Percentiles rank a stretch among this genome's conserved stretches.
phyloP scores from a whole-genome alignment of 352 stramenopile genomes.

The Globisporangium heterothallicum region DNA sequence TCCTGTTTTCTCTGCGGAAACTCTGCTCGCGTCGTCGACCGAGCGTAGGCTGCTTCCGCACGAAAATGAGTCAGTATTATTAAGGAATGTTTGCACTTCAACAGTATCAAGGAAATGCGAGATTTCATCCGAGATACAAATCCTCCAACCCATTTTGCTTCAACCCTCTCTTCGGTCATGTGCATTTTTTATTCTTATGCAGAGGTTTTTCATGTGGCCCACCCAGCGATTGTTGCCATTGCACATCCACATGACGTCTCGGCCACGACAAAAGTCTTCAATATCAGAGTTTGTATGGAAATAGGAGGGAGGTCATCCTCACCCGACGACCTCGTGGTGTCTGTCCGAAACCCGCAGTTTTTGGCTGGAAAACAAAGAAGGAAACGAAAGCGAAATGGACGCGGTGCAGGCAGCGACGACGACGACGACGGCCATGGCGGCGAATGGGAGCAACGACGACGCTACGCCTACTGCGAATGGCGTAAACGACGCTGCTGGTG shows the following conservation, averaged over 20 bases:
- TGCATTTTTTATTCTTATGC: no score
- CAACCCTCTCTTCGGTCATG: no score
- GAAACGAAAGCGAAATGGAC: conserved; percentile 12
- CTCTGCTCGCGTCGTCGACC: not conserved
- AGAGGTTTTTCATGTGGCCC: no score
- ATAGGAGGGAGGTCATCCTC: not conserved
- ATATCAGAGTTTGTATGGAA: not conserved
- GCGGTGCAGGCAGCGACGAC: conserved; percentile 6
- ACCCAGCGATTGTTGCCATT: no score
- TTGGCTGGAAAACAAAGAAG: conserved; percentile 9
- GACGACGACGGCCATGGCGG: conserved; percentile 2
- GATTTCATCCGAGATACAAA: not conserved
- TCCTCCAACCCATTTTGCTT: not conserved
- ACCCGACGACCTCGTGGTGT: not conserved
- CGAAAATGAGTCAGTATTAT: conserved; percentile 5
- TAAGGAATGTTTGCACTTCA: conserved; percentile 9
- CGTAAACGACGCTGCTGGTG: conserved; percentile 1
- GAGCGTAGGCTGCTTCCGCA: not conserved
- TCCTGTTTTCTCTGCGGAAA: conserved; percentile 6
- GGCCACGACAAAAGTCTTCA: not conserved
- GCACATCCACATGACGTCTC: no score
- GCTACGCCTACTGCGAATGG: no score
- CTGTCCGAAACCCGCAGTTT: conserved; percentile 1
- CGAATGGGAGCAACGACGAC: not conserved
- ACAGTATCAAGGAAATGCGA: not conserved